Evolutionary conservation across 106 monocot species (phyloP), one percentile per base, ranked within the genome.

Genomic region (Dioscorea alata): DNA sequence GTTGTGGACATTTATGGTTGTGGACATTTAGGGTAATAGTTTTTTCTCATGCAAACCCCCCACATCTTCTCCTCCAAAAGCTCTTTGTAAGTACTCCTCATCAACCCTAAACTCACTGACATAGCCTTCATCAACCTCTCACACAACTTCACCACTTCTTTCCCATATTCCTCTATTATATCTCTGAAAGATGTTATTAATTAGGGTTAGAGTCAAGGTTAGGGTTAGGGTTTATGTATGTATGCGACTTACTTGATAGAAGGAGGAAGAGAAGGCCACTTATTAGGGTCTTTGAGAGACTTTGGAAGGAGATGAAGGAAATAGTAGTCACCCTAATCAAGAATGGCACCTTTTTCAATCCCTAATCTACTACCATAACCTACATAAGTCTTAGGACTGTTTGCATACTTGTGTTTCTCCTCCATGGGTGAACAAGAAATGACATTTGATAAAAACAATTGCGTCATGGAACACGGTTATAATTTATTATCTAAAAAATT

Each of bases 261-360:
- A 24, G 71, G 12, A 49, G 86, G 86, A 22, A 74, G 65, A 6
- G 73, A 56, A 10, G 86, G 90, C 90, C 90, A 90, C 57, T 81
- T 86, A 42, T 71, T 32, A 19, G 57, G 67, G 75, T 73, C 63
- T 69, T 71, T 80, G 51, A 69, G 49, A 12, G 72, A 63, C 4
- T 19, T 4, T 4, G 86, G 90, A 4, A 62, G 71, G 63, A 78
- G 50, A 61, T 78, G 65, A 69, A 90, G 80, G 75, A 71, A 90
- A 73, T 59, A 90, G 78, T 86, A 90, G 74, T 90, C 90, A 25
- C 90, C 90, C 90, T 86, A 90, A 52, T 90, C 90, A 22, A 90
- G 82, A 50, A 67, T 63, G 52, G 80, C 86, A 9, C 78, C 83
- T 58, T 83, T 86, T 56, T 74, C 73, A 28, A 81, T 51, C 9